Conservation (phyloP, 805 yeast genomes). For the Ogataea ganodermae region DNA sequence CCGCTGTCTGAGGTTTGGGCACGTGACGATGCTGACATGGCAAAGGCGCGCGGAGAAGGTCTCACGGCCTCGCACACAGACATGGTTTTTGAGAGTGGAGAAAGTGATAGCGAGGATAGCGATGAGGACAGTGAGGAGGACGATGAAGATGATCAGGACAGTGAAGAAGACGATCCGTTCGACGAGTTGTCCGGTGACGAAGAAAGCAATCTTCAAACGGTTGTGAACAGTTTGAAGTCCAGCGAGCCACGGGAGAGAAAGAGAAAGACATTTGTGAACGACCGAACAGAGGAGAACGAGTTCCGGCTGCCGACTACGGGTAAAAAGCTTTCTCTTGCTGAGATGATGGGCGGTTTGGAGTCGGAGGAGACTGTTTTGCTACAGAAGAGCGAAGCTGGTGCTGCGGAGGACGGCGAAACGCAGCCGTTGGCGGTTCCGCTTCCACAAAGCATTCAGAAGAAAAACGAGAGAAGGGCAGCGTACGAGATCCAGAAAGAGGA, state of each 20-base stretch:
- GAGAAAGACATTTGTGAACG: constrained; percentile 50
- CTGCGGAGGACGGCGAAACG: constrained; percentile 11
- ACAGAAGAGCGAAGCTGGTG: constrained; percentile 26
- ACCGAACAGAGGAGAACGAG: constrained; percentile 66
- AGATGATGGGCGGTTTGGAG: constrained; percentile 70
- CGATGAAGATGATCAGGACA: constrained; percentile 23
- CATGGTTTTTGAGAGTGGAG: constrained; percentile 32
- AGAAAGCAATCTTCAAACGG: constrained; percentile 50
- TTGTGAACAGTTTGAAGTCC: constrained; percentile 42
- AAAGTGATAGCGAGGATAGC: constrained; percentile 20
- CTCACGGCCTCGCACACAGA: constrained; percentile 27
- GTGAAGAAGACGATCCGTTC: constrained; percentile 28
- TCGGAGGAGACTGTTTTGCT: constrained; percentile 53
- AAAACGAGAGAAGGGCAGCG: constrained; percentile 86
- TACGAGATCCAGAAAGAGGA: constrained; percentile 86
- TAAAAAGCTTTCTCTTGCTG: constrained; percentile 61
- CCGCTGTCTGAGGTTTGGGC: constrained; percentile 91
- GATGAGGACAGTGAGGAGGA: constrained; percentile 29
- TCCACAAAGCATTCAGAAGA: constrained; percentile 81
- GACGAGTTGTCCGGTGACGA: constrained; percentile 30
- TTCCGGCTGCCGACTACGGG: constrained; percentile 64
- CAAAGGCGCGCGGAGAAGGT: constrained; percentile 26
- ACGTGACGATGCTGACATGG: constrained; percentile 58
- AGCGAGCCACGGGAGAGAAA: constrained; percentile 36
- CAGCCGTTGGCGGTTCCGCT: constrained; percentile 75